These are phyloP conservation scores for Botrytis fabae DNA, from an alignment of 2,329 filamentous ascomycete species.

Conservation along the genomic window DNA sequence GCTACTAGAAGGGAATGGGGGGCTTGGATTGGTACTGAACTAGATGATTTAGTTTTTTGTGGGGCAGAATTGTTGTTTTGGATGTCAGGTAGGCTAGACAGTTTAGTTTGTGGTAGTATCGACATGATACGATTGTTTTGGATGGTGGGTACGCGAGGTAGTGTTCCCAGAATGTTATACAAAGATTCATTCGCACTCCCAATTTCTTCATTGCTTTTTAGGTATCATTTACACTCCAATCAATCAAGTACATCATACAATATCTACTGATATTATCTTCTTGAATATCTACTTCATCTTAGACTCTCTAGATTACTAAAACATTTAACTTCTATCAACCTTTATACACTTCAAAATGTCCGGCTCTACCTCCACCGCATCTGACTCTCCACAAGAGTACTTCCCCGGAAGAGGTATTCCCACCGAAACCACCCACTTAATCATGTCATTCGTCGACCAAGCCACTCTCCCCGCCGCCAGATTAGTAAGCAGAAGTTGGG, in stretches of 20 bases:
- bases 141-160: background rate
- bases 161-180: background rate
- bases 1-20: background rate
- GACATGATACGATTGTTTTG: background rate
- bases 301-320: background rate
- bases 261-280: background rate
- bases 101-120: background rate
- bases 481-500: background rate
- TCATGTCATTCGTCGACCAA: background rate
- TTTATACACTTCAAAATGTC: background rate
- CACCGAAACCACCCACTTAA: background rate
- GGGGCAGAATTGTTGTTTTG: background rate
- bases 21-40: rapidly evolving
- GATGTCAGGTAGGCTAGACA: background rate
- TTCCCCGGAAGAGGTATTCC: background rate
- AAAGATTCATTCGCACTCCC: too few relatives aligned
- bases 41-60: rapidly evolving
- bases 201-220: too few relatives aligned
- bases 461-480: background rate
- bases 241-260: background rate
- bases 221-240: background rate
- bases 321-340: background rate
- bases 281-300: background rate
- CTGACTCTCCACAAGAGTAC: background rate
- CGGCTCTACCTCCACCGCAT: background rate